Percentiles rank a stretch among this genome's conserved stretches.
Conservation (phyloP, 257 asterid genomes). For the Apocynum venetum region DNA sequence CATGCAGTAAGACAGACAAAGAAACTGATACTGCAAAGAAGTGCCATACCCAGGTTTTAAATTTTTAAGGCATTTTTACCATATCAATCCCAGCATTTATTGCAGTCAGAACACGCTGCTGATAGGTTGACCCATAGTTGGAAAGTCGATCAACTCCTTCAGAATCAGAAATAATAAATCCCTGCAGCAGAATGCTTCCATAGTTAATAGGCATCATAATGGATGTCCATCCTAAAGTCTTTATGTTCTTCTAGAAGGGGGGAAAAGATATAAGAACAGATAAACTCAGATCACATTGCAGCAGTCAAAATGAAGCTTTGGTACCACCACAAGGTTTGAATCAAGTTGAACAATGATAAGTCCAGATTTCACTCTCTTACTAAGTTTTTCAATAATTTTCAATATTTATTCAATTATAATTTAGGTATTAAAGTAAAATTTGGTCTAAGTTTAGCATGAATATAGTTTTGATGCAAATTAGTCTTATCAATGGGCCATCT, state of each 20-base stretch:
- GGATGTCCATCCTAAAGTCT: not conserved
- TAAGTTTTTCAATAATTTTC: not conserved
- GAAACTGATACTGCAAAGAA: not conserved
- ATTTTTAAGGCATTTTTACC: conserved; percentile 33
- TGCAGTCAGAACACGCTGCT: conserved; percentile 54
- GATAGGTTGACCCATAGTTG: conserved; percentile 56
- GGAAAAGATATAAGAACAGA: not conserved
- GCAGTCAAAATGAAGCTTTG: not conserved
- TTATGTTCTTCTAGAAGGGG: not conserved
- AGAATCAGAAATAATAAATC: conserved; percentile 72
- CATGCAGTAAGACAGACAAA: conserved; percentile 10
- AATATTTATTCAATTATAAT: too few relatives aligned
- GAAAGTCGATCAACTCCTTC: conserved; percentile 80
- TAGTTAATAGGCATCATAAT: not conserved
- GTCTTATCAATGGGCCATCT: too few relatives aligned
- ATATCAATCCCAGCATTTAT: conserved; percentile 78
- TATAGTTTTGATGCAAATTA: too few relatives aligned
- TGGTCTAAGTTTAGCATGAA: too few relatives aligned
- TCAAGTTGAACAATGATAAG: not conserved
- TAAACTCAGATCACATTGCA: not conserved
- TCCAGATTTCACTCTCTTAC: not conserved
- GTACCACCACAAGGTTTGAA: not conserved
- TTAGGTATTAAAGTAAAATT: too few relatives aligned
- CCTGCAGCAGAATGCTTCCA: conserved; percentile 36
- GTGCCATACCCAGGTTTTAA: conserved; percentile 6